Base-by-base conservation (phyloP, 495 filamentous ascomycete genomes). In the Saxophila tyrrhenica region DNA sequence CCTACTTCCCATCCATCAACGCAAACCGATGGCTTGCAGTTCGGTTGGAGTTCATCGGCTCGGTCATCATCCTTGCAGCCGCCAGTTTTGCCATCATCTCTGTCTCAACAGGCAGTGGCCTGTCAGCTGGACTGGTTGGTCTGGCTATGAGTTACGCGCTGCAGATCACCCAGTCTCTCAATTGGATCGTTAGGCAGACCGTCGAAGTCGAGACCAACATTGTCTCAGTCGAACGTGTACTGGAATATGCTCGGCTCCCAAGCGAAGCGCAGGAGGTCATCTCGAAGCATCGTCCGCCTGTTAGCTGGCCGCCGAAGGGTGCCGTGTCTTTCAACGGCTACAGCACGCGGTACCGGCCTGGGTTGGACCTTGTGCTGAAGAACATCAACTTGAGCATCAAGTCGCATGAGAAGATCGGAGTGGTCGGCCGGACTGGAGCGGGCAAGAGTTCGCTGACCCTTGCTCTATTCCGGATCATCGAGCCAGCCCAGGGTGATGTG, bases 131-230 rank as follows among this genome's bases (percentile, higher is more conserved):
- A 48, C 74, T 82, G 73, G 94, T 96, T 48, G 94, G 94, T 73
- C 73, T 99, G 66, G 79, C 88, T 54, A 92, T 99, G 89, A 94
- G 89, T 39, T 95, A 97, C 68, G 92, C 89, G 46, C 76, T 99
- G 57, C 87, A 95, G 72, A 97, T 97, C 65, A 99, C 94, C 19
- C 85, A 88, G 64, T 94, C 90, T n/a, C 75, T 99, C 57, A 99
- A 99, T 73, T 99, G 92, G 92, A 96, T 99, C 62, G 94, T 99
- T 44, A 85, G 94, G 51, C 94, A 99, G 72, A 95, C 92, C 2
- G 94, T 99, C 16, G 94, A 99, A 70, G 94, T 97, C 25, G 94
- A 99, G 75, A 97, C 92, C 38, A 99, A 99, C 70, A 97, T 97
- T 57, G 91, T 99, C 53, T 95, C 94, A 11, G 94, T 99, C 51